Percentiles rank a stretch among this genome's conserved stretches.
Evolutionary conservation across 2,329 filamentous ascomycete genomes (phyloP).

Genomic region (Didymellaceae sp.): DNA sequence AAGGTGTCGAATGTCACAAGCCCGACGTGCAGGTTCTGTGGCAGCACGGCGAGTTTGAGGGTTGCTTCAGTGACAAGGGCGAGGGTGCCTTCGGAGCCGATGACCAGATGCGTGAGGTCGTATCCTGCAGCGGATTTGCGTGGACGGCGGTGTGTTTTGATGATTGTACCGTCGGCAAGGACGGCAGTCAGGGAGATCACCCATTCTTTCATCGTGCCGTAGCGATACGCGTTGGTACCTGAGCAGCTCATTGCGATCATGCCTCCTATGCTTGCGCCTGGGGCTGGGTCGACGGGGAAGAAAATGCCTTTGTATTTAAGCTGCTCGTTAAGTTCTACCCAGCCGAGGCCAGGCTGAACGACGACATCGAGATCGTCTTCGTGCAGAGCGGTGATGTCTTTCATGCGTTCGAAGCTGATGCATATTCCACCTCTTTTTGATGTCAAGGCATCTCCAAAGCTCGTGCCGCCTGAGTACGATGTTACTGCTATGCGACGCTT

Average conservation of each 20-base stretch:
- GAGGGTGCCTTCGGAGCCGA: constrained; percentile 89
- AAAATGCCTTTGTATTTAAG: constrained; percentile 72
- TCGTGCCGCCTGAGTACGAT: constrained; percentile 84
- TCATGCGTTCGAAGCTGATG: constrained; percentile 84
- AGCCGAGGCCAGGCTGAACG: constrained; percentile 71
- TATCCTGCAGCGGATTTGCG: constrained; percentile 91
- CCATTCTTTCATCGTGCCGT: constrained; percentile 94
- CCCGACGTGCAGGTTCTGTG: constrained; percentile 78
- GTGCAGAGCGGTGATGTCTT: constrained; percentile 80
- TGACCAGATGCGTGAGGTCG: constrained; percentile 84
- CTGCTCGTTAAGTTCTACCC: constrained; percentile 81
- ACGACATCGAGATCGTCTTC: constrained; percentile 68
- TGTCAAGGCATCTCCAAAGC: constrained; percentile 84
- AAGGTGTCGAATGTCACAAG: constrained; percentile 69
- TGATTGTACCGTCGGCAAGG: constrained; percentile 82
- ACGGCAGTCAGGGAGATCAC: constrained; percentile 85
- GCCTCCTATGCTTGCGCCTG: constrained; percentile 87
- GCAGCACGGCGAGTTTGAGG: constrained; percentile 79
- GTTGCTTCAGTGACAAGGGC: constrained; percentile 90
- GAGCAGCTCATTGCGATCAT: constrained; percentile 73
- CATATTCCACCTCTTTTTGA: constrained; percentile 81
- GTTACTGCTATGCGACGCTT: constrained; percentile 80
- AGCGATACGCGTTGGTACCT: constrained; percentile 89
- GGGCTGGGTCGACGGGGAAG: constrained; percentile 91
- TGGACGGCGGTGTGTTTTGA: constrained; percentile 85